Percentiles rank a stretch among this genome's conserved stretches.
phyloP scores from a whole-genome alignment of 2,329 filamentous ascomycete species.

The Colletotrichum australisinense region DNA sequence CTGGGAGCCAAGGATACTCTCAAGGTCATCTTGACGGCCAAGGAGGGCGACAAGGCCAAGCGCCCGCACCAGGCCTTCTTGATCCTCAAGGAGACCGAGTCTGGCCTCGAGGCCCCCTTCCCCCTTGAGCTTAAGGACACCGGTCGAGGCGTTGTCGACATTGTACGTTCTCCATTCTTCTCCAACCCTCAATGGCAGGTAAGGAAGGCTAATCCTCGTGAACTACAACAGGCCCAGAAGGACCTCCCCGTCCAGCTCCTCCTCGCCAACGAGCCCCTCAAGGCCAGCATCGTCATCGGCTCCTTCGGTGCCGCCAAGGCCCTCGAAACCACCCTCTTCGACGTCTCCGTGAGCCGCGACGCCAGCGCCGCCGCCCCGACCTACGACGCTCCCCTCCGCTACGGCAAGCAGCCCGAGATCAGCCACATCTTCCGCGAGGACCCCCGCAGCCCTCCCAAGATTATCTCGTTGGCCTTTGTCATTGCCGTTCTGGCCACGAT shows the following conservation, averaged over 20 bases:
- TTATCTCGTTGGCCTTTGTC: constrained; percentile 84
- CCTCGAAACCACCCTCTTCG: constrained; percentile 78
- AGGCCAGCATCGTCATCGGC: constrained; percentile 84
- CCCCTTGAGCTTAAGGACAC: constrained; percentile 86
- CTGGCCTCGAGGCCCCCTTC: constrained; percentile 88
- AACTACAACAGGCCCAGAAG: constrained; percentile 76
- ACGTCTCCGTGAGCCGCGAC: constrained; percentile 75
- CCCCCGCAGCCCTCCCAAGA: constrained; percentile 81
- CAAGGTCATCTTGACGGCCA: constrained; percentile 84
- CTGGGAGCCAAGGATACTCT: constrained; percentile 78
- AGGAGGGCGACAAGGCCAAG: constrained; percentile 82
- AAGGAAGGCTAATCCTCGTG: constrained; percentile 41
- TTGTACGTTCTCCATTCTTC: constrained; percentile 70
- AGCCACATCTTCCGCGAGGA: constrained; percentile 89
- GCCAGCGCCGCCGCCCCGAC: constrained; percentile 67
- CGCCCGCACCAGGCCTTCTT: constrained; percentile 96
- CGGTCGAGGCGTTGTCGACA: constrained; percentile 85
- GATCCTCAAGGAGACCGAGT: constrained; percentile 76
- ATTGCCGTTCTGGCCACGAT: constrained; percentile 78
- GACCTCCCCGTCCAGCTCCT: constrained; percentile 90
- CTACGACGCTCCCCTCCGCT: constrained; percentile 79
- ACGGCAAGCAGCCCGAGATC: constrained; percentile 86
- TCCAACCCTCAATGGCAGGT: background rate
- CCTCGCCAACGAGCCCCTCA: constrained; percentile 72
- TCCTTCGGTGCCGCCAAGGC: constrained; percentile 83